Base-by-base conservation (phyloP, 164 flowering plant genomes). In the Annona cherimola region DNA sequence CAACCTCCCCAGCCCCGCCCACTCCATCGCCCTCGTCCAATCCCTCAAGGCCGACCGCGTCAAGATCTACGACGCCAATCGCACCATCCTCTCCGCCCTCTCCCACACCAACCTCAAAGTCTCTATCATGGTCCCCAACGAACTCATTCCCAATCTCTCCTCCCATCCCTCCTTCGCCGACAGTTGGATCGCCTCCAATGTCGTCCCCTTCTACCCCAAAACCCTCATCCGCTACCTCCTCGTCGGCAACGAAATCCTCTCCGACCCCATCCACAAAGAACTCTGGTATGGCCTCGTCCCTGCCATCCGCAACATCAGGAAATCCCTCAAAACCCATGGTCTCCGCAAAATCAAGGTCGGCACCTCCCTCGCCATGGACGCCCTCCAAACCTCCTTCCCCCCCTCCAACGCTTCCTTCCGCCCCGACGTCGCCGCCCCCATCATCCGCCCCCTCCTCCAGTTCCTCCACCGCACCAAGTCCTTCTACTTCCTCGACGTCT, bases 371-470 rank as follows among this genome's bases (percentile, higher is more conserved):
- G 97, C 99, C 11, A 90, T 92, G 91, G 97, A 95, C 71, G 86
- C 77, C 0, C 76, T 95, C 1, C 79, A 84, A 68, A 76, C 92
- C 1, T 83, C 93, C 0, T 91, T 81, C 60, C 99, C 99, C 0
- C 98, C 99, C 4, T 92, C 98, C 0, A 89, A 77, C 79, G 96
- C 91, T 1, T 80, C 89, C 4, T 94, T 94, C 71, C 85, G 96
- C 59, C 55, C 88, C 61, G 94, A 91, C 54, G 76, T 92, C 8
- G 50, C 89, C n/a, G 73, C 4, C 4, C 45, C 77, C n/a, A 82
- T 94, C 0, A 71, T 94, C 66, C 81, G 72, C 50, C 97, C 97
- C 2, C 60, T 94, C 84, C 73, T 94, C n/a, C 84, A 83, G 71
- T 94, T 94, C 78, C 68, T 94, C 66, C 78, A 85, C 82, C 79